Conservation (phyloP, 1,284 basidiomycete species). For the Cryptococcus sp. region DNA sequence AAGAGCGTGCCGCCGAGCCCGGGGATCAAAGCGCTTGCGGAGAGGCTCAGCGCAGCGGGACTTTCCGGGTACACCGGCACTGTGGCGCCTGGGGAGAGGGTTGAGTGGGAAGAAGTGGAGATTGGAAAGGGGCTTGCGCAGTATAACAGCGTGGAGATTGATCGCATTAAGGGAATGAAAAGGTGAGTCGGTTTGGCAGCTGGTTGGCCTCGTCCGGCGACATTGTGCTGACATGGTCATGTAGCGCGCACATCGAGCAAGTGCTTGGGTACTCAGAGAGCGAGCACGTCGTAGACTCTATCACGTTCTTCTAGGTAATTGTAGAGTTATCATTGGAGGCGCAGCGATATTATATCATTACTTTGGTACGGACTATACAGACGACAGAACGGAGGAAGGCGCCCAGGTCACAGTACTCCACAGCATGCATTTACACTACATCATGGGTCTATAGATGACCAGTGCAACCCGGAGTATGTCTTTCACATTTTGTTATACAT, state of each 20-base stretch:
- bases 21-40: conserved; percentile 29
- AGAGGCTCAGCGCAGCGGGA: conserved; percentile 10
- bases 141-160: conserved; percentile 91
- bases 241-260: conserved; percentile 73
- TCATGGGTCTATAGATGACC: too few relatives aligned
- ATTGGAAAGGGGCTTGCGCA: conserved; percentile 92
- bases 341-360: background rate
- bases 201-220: background rate
- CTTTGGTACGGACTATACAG: background rate
- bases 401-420: background rate
- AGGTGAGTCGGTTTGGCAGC: conserved; percentile 58
- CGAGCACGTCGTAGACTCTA: conserved; percentile 93
- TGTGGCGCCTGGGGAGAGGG: conserved; percentile 5
- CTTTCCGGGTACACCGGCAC: conserved; percentile 2
- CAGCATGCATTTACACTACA: background rate
- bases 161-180: conserved; percentile 81
- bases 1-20: conserved; percentile 34
- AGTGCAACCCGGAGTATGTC: too few relatives aligned
- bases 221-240: conserved; percentile 3
- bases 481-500: too few relatives aligned
- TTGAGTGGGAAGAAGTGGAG: conserved; percentile 72
- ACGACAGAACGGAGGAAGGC: background rate
- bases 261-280: conserved; percentile 90
- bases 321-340: background rate
- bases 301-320: conserved; percentile 48